phyloP scores from a whole-genome alignment of 805 yeast species.

The Dipodascus albidus region DNA sequence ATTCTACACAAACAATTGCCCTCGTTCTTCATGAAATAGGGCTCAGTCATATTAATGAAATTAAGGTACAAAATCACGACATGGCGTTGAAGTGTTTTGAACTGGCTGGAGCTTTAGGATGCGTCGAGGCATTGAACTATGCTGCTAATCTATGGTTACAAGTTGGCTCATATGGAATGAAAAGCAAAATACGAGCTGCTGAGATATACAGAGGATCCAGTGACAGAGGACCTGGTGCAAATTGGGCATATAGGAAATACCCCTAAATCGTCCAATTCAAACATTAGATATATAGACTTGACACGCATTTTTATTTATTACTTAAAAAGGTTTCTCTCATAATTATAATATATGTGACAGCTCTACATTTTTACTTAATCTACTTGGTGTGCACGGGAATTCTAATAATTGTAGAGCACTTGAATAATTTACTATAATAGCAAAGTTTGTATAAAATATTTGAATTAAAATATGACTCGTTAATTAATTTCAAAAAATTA shows the following conservation, averaged over 20 bases:
- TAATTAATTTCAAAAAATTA: too few species aligned
- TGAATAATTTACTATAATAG: too few species aligned
- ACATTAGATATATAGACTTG: too few species aligned
- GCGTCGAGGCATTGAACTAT: conserved; percentile 53
- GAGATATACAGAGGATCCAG: conserved; percentile 61
- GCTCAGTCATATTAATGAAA: conserved; percentile 41
- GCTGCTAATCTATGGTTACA: conserved; percentile 56
- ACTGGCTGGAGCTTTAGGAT: conserved; percentile 56
- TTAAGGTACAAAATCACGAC: conserved; percentile 46
- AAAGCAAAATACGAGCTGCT: conserved; percentile 55
- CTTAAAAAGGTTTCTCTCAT: too few species aligned
- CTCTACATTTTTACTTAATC: too few species aligned
- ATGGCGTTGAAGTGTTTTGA: conserved; percentile 50
- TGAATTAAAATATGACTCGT: too few species aligned
- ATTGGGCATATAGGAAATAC: conserved; percentile 61
- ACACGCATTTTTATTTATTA: too few species aligned
- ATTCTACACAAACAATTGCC: conserved; percentile 10
- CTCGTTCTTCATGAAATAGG: conserved; percentile 47
- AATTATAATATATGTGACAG: too few species aligned
- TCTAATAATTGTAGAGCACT: too few species aligned
- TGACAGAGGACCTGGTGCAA: conserved; percentile 42
- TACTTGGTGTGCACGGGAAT: too few species aligned
- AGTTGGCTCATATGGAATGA: conserved; percentile 37
- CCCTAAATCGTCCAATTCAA: too few species aligned
- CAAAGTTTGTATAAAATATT: too few species aligned